phyloP scores from a whole-genome alignment of 164 flowering plant genomes.

The Vitis labrusca region DNA sequence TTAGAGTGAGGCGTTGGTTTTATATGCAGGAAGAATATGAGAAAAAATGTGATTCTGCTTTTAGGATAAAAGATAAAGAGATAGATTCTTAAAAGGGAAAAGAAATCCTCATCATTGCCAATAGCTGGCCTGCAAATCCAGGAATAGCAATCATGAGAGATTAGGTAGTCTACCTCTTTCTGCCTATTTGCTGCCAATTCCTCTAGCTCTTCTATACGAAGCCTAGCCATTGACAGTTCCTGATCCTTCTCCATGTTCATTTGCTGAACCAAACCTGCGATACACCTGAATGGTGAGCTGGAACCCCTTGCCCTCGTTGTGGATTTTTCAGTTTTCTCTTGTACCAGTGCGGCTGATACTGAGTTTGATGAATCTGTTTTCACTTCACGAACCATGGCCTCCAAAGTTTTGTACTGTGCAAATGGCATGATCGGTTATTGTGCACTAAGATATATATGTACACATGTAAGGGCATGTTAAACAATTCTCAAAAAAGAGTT shows the following conservation, averaged over 20 bases:
- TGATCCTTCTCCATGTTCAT: conserved; percentile 80
- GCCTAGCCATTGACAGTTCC: conserved; percentile 62
- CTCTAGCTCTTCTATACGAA: conserved; percentile 70
- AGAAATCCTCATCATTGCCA: background rate
- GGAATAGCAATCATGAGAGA: background rate
- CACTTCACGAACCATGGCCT: conserved; percentile 67
- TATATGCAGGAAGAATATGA: background rate
- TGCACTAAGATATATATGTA: background rate
- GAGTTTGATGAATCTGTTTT: conserved; percentile 38
- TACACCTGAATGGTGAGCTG: conserved; percentile 91
- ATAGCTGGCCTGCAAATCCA: background rate
- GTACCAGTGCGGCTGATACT: conserved; percentile 21
- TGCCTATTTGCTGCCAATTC: conserved; percentile 56
- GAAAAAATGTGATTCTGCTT: no score
- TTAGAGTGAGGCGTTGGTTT: background rate
- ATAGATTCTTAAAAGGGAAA: no score
- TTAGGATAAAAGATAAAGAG: no score
- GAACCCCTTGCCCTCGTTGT: conserved; percentile 75
- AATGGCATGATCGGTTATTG: background rate
- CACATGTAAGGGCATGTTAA: background rate
- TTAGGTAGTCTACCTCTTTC: conserved; percentile 55
- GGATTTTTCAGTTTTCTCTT: conserved; percentile 50
- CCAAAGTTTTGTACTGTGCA: conserved; percentile 75
- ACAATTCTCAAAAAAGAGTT: no score
- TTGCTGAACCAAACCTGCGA: conserved; percentile 72